Evolutionary conservation across 1,284 basidiomycete genomes (phyloP).

Genomic region (Ceraceosorus bombacis): DNA sequence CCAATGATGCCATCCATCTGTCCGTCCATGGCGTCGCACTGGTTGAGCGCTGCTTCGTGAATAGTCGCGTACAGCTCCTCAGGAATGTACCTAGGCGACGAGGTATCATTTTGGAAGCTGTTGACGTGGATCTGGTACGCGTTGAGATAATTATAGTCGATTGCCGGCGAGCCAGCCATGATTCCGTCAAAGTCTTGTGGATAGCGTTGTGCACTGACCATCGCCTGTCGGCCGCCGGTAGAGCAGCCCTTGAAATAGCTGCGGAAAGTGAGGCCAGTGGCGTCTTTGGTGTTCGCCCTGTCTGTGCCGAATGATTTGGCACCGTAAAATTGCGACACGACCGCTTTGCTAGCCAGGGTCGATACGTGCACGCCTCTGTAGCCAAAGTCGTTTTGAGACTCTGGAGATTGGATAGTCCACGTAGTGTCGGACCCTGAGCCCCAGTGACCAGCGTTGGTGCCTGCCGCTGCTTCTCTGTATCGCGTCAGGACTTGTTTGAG

Average conservation of each 20-base stretch:
- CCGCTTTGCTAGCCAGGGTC: slow-evolving; percentile 16
- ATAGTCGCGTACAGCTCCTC: slow-evolving; percentile 15
- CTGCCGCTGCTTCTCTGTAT: slow-evolving; percentile 20
- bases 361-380: slow-evolving; percentile 23
- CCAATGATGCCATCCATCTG: slow-evolving; percentile 23
- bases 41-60: slow-evolving; percentile 16
- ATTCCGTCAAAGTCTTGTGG: slow-evolving; percentile 28
- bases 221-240: slow-evolving; percentile 23
- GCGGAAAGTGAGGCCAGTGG: slow-evolving; percentile 13
- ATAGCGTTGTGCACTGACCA: slow-evolving; percentile 22
- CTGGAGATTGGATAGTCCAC: slow-evolving; percentile 11
- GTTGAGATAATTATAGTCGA: slow-evolving; percentile 24
- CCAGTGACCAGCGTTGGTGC: slow-evolving; percentile 28
- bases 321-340: slow-evolving; percentile 23
- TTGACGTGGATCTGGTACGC: slow-evolving; percentile 32
- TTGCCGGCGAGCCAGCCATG: slow-evolving; percentile 23
- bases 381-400: slow-evolving; percentile 22
- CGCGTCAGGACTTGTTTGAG: slow-evolving; percentile 29
- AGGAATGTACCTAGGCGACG: slow-evolving; percentile 16
- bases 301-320: slow-evolving; percentile 4
- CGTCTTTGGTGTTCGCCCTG: background rate
- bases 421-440: background rate
- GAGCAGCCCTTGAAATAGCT: slow-evolving; percentile 30
- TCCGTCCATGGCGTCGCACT: slow-evolving; percentile 25
- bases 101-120: slow-evolving; percentile 14